phyloP scores from a whole-genome alignment of 169 alveolate species.

The Plasmodium vivax region DNA sequence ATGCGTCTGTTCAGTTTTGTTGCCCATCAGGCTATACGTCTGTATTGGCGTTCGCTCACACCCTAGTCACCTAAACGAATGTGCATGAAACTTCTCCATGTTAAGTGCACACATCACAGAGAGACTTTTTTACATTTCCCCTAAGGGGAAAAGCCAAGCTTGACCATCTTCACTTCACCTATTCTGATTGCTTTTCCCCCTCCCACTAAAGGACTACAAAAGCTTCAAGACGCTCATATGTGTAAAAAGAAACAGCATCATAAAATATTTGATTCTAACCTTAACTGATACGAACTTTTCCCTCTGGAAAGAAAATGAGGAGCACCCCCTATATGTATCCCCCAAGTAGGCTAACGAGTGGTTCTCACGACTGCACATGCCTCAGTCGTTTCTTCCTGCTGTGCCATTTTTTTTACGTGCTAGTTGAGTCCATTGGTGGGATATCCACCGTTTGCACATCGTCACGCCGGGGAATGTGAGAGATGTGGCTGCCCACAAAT shows the following conservation, averaged over 20 bases:
- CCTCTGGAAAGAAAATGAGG: conserved; percentile 61
- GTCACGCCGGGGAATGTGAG: background rate
- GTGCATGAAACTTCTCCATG: background rate
- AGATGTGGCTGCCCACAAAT: background rate
- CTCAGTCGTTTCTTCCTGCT: background rate
- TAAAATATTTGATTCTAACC: conserved; percentile 51
- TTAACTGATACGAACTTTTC: conserved; percentile 67
- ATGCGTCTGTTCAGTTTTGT: too few species aligned
- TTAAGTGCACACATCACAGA: background rate
- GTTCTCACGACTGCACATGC: background rate
- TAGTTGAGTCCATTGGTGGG: background rate
- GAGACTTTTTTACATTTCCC: background rate
- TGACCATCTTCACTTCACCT: background rate
- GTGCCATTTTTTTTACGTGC: background rate
- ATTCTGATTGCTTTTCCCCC: background rate
- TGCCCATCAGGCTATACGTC: background rate
- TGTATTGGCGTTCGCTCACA: background rate
- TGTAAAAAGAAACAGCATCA: conserved; percentile 55
- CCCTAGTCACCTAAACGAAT: background rate
- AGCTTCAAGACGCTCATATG: conserved; percentile 56
- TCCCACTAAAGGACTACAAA: conserved; percentile 56
- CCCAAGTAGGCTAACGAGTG: conserved; percentile 29
- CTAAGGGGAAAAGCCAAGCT: background rate
- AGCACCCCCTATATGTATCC: conserved; percentile 62
- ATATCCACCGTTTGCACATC: background rate